Evolutionary conservation across 331 rosid genomes (phyloP).

Genomic region (Malus hybrid): DNA sequence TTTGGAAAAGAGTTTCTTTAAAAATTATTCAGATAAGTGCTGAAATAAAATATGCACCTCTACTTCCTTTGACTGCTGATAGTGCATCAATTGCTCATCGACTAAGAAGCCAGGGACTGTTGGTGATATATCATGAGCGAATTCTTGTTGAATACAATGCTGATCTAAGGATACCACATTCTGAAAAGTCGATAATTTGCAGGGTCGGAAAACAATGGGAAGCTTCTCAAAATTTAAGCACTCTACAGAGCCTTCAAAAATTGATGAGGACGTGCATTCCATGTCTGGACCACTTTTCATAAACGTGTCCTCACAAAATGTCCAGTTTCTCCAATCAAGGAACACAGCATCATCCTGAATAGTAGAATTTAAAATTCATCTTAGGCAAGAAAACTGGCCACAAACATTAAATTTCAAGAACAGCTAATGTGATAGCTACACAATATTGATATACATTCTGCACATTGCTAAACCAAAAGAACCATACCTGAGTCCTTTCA

Average conservation of each 20-base stretch:
- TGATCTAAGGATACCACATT: conserved; percentile 29
- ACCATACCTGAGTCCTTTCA: conserved; percentile 52
- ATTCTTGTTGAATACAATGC: conserved; percentile 21
- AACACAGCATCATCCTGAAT: conserved; percentile 48
- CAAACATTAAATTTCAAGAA: conserved; percentile 3
- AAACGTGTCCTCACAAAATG: conserved; percentile 27
- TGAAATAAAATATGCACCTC: conserved; percentile 39
- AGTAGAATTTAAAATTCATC: conserved; percentile 17
- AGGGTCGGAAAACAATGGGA: conserved; percentile 24
- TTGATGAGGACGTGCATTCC: conserved; percentile 30
- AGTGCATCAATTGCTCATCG: conserved; percentile 17
- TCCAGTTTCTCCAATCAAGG: conserved; percentile 73
- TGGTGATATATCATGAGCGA: conserved; percentile 17
- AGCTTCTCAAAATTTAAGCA: conserved; percentile 51
- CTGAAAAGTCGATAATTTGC: conserved; percentile 18
- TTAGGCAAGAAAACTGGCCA: not conserved
- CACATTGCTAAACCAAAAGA: not conserved
- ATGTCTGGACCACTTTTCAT: conserved; percentile 2
- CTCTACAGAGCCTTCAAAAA: conserved; percentile 45
- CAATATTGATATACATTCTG: not conserved
- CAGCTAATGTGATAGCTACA: not conserved
- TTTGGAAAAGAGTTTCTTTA: not conserved
- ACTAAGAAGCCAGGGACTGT: conserved; percentile 13
- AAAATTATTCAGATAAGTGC: conserved; percentile 4
- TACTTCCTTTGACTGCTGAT: conserved; percentile 18